These are phyloP conservation scores for Striga hermonthica DNA, from an alignment of 305 asterid species.

Conservation along the genomic window DNA sequence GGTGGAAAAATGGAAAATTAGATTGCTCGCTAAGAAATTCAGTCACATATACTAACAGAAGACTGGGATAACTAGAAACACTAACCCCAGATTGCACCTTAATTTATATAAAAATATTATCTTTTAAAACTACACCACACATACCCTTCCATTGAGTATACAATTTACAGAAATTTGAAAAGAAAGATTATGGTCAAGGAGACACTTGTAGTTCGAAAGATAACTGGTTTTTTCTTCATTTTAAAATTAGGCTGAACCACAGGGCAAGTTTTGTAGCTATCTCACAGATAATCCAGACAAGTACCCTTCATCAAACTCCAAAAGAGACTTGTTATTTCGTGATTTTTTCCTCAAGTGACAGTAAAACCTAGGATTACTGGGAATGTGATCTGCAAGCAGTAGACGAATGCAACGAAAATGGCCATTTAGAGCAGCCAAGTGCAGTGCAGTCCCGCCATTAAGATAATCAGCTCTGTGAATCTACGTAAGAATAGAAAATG, in stretches of 20 bases:
- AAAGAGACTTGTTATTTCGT: constrained; percentile 38
- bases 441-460: constrained; percentile 87
- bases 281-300: neutral
- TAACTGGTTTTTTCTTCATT: neutral
- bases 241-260: neutral
- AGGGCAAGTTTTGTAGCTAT: neutral
- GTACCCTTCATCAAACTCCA: constrained; percentile 59
- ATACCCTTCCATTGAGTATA: too few species aligned
- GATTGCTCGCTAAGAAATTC: constrained; percentile 6
- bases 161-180: too few species aligned
- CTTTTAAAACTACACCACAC: too few species aligned
- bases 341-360: constrained; percentile 40
- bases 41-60: neutral
- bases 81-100: neutral
- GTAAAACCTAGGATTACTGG: constrained; percentile 56
- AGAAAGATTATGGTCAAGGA: neutral
- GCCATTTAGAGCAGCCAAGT: constrained; percentile 84
- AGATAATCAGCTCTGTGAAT: constrained; percentile 76
- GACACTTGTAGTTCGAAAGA: neutral
- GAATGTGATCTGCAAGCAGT: constrained; percentile 72
- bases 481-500: constrained; percentile 37
- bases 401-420: constrained; percentile 73
- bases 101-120: too few species aligned
- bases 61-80: neutral
- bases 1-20: neutral